phyloP scores from a whole-genome alignment of 2,329 filamentous ascomycete genomes.

The Coniochaeta sp. region DNA sequence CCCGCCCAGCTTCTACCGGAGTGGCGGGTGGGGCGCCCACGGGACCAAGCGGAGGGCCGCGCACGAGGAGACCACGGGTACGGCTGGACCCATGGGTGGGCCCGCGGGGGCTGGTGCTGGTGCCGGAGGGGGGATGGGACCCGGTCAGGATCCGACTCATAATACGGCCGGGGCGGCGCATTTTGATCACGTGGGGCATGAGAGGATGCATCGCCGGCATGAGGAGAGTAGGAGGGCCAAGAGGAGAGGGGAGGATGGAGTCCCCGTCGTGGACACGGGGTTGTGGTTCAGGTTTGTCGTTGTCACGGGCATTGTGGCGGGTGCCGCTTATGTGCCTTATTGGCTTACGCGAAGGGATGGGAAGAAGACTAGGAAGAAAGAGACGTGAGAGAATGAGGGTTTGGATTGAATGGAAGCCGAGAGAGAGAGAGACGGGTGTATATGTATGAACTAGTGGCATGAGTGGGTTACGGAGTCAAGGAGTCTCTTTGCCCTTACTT shows the following conservation, averaged over 20 bases:
- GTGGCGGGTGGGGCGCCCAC: slow-evolving; percentile 68
- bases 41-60: slow-evolving; percentile 48
- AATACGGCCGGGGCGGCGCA: slow-evolving; percentile 56
- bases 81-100: too few species aligned
- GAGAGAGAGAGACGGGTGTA: too few species aligned
- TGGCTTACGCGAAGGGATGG: slow-evolving; percentile 28
- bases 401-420: too few species aligned
- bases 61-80: slow-evolving; percentile 33
- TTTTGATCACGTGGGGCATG: slow-evolving; percentile 70
- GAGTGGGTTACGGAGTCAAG: not conserved
- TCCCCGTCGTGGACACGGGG: slow-evolving; percentile 31
- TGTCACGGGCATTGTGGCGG: slow-evolving; percentile 36
- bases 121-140: slow-evolving; percentile 53
- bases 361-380: slow-evolving; percentile 16
- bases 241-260: slow-evolving; percentile 9
- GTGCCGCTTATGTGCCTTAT: slow-evolving; percentile 38
- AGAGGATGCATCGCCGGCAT: slow-evolving; percentile 62
- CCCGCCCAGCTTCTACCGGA: slow-evolving; percentile 80
- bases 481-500: not conserved
- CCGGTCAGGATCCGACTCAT: slow-evolving; percentile 43
- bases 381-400: not conserved
- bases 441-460: not conserved
- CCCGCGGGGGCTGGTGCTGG: too few species aligned
- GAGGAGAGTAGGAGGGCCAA: slow-evolving; percentile 41
- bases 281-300: slow-evolving; percentile 36